Evolutionary conservation across 148 eudicot genomes (phyloP).

Genomic region (Chenopodium suecicum): DNA sequence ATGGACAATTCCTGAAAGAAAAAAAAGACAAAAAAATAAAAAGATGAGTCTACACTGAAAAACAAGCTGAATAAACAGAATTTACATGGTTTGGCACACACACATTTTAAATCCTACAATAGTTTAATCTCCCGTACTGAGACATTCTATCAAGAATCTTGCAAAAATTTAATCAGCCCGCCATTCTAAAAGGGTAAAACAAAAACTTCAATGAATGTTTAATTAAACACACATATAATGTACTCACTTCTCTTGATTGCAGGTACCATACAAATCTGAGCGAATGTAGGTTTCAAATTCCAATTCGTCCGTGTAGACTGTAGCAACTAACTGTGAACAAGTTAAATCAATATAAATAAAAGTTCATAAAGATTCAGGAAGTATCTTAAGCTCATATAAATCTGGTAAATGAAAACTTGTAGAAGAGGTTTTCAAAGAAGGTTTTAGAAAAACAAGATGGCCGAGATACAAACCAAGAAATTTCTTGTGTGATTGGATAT

Average conservation of each 20-base stretch:
- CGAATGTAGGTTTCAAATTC: conserved; percentile 84
- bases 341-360: conserved; percentile 12
- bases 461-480: not conserved
- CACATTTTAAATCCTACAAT: too few relatives aligned
- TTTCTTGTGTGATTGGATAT: not conserved
- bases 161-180: not conserved
- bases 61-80: not conserved
- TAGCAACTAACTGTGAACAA: conserved; percentile 53
- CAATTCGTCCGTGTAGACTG: conserved; percentile 73
- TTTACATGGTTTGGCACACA: not conserved
- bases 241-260: conserved; percentile 60
- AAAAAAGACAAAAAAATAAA: conserved; percentile 7
- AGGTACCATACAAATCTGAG: conserved; percentile 74
- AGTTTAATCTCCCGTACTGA: too few relatives aligned
- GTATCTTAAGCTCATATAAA: not conserved
- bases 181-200: not conserved
- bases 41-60: conserved; percentile 4
- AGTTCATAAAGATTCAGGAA: not conserved
- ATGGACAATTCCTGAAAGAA: conserved; percentile 62
- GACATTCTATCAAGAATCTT: too few relatives aligned
- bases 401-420: not conserved
- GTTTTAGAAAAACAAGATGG: not conserved
- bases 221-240: not conserved
- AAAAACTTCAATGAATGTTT: not conserved
- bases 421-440: not conserved